phyloP scores from a whole-genome alignment of 164 flowering plant species.

The Vitis labrusca region DNA sequence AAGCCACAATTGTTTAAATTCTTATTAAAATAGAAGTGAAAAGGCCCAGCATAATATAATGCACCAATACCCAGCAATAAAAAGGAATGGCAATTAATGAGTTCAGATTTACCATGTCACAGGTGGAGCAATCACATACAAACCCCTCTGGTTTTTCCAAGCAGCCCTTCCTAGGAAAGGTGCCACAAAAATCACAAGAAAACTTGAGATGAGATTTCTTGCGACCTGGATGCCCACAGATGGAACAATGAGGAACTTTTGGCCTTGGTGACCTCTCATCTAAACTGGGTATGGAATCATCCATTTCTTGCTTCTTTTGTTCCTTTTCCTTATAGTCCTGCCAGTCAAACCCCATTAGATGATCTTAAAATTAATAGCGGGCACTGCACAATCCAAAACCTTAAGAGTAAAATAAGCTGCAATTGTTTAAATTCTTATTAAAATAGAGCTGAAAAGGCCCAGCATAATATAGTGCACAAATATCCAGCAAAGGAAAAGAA shows the following conservation, averaged over 20 bases:
- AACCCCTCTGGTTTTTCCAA: constrained; percentile 64
- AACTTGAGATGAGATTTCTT: constrained; percentile 64
- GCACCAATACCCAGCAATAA: neutral
- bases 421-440: neutral
- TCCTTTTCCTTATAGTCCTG: constrained; percentile 58
- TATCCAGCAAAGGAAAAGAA: neutral
- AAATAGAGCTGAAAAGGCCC: neutral
- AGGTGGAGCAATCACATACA: constrained; percentile 67
- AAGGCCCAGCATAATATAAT: neutral
- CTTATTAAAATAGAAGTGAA: neutral
- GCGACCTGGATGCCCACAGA: constrained; percentile 95
- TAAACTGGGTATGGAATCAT: constrained; percentile 3
- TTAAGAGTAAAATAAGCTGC: neutral
- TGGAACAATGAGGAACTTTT: constrained; percentile 72
- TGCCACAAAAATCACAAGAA: constrained; percentile 64
- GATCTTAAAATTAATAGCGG: neutral
- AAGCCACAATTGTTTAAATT: neutral
- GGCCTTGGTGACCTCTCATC: constrained; percentile 20
- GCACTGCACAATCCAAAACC: neutral
- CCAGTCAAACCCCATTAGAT: constrained; percentile 14
- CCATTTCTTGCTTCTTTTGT: constrained; percentile 43
- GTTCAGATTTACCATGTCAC: constrained; percentile 48
- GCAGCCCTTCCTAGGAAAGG: constrained; percentile 44
- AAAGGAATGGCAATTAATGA: neutral
- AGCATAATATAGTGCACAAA: neutral